phyloP scores from a whole-genome alignment of 2,329 filamentous ascomycete genomes.

The Pseudogymnoascus sp. region DNA sequence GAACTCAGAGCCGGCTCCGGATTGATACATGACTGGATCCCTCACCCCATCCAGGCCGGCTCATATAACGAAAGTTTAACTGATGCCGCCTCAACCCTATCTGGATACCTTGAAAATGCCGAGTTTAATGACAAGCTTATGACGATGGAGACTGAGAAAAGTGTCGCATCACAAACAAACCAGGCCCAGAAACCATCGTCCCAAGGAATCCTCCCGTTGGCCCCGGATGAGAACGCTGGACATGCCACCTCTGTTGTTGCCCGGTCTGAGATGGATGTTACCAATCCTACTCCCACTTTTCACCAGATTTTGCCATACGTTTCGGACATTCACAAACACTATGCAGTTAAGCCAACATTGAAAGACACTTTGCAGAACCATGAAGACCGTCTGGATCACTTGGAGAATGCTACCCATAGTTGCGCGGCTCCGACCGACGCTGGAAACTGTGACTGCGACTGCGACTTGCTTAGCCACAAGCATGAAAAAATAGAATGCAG shows the following conservation, averaged over 20 bases:
- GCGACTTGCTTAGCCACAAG: conserved; percentile 2
- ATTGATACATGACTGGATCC: conserved; percentile 9
- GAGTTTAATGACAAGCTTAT: conserved; percentile 1
- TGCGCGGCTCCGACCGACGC: conserved; percentile 34
- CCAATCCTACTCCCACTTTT: not conserved
- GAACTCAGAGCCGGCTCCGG: not conserved
- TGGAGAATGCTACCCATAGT: conserved; percentile 58
- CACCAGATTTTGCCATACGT: conserved; percentile 10
- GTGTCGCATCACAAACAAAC: not conserved
- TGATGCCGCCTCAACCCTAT: not conserved
- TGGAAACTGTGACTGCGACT: conserved; percentile 8
- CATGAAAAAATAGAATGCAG: conserved; percentile 24
- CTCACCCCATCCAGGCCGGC: conserved; percentile 14
- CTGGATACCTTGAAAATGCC: not conserved
- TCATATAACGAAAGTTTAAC: conserved; percentile 10
- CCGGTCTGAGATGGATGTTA: conserved; percentile 1
- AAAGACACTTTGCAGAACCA: conserved; percentile 46
- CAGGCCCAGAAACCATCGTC: not conserved
- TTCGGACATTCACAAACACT: conserved; percentile 10
- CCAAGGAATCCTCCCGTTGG: not conserved
- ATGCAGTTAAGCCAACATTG: conserved; percentile 8
- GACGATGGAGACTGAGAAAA: not conserved
- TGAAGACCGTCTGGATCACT: conserved; percentile 54
- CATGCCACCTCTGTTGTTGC: not conserved
- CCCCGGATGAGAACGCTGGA: not conserved